Conservation (phyloP, 441 rosid species). For the Erysimum pusillum region DNA sequence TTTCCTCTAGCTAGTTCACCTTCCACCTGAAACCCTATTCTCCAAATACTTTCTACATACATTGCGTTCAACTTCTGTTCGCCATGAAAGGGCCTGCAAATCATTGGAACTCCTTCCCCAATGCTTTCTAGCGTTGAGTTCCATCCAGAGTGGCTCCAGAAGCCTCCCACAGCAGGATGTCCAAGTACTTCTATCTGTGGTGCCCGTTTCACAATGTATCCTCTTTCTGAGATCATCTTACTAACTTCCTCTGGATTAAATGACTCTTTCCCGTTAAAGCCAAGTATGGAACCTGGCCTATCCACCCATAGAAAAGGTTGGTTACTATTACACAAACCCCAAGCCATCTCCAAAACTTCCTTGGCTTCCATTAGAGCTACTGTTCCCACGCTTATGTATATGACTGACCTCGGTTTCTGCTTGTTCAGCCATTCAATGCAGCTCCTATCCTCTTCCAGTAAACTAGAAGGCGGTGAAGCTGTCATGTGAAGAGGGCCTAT, state of each 20-base stretch:
- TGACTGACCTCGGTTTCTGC: too few relatives aligned
- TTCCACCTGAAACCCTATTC: conserved; percentile 17
- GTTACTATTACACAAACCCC: conserved; percentile 43
- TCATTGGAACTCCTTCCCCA: conserved; percentile 51
- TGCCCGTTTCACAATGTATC: conserved; percentile 52
- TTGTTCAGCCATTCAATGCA: too few relatives aligned
- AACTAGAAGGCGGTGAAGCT: too few relatives aligned
- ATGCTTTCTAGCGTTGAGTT: conserved; percentile 53
- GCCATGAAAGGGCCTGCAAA: conserved; percentile 47
- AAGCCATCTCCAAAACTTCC: conserved; percentile 44
- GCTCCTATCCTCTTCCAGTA: too few relatives aligned
- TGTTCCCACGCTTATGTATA: too few relatives aligned
- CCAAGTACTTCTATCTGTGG: conserved; percentile 51
- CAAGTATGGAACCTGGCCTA: conserved; percentile 37
- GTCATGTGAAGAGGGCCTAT: too few relatives aligned
- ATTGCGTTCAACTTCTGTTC: conserved; percentile 54
- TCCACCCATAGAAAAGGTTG: conserved; percentile 52
- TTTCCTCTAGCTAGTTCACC: conserved; percentile 21
- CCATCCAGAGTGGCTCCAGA: conserved; percentile 57
- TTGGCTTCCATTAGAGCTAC: too few relatives aligned
- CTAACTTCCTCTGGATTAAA: conserved; percentile 36
- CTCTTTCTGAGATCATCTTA: conserved; percentile 38
- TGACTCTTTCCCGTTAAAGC: conserved; percentile 23
- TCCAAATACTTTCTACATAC: conserved; percentile 48
- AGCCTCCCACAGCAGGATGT: conserved; percentile 44